A percentile compares a stretch with the other conserved stretches of the same genome.
These are phyloP conservation scores for Stylosanthes scabra DNA, from an alignment of 331 rosid species.

Conservation along the genomic window DNA sequence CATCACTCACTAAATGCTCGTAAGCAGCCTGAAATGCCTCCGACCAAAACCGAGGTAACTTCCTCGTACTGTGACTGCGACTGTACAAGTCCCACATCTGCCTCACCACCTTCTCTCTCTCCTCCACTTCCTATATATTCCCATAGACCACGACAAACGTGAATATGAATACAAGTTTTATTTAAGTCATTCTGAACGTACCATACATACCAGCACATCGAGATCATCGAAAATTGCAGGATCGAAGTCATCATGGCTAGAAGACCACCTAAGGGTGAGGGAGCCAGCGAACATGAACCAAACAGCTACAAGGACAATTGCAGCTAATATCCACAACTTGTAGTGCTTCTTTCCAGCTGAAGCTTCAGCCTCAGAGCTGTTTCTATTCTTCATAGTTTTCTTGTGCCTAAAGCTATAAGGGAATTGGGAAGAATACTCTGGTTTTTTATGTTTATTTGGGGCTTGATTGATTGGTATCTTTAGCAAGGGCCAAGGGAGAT, in stretches of 20 bases:
- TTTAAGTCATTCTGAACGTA: neutral
- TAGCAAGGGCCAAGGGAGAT: neutral
- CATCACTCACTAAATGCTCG: constrained; percentile 68
- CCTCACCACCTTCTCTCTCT: constrained; percentile 75
- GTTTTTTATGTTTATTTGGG: neutral
- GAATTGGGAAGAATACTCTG: neutral
- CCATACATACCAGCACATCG: constrained; percentile 61
- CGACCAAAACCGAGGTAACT: constrained; percentile 78
- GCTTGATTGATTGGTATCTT: neutral
- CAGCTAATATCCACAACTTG: constrained; percentile 52
- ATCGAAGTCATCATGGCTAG: constrained; percentile 44
- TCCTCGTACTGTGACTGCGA: constrained; percentile 8
- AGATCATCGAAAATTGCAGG: constrained; percentile 56
- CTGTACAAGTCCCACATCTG: constrained; percentile 86
- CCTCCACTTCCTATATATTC: constrained; percentile 80
- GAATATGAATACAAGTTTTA: neutral
- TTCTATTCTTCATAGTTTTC: constrained; percentile 32
- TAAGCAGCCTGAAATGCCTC: constrained; percentile 90
- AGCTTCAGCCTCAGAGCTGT: constrained; percentile 16
- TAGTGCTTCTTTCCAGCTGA: constrained; percentile 41
- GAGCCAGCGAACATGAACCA: constrained; percentile 60
- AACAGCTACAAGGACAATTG: constrained; percentile 51
- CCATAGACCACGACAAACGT: neutral
- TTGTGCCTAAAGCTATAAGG: neutral
- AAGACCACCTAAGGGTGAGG: constrained; percentile 76